These are phyloP conservation scores for Capillidium heterosporum DNA, from an alignment of 371 early-diverging fungal species.

Conservation along the genomic window DNA sequence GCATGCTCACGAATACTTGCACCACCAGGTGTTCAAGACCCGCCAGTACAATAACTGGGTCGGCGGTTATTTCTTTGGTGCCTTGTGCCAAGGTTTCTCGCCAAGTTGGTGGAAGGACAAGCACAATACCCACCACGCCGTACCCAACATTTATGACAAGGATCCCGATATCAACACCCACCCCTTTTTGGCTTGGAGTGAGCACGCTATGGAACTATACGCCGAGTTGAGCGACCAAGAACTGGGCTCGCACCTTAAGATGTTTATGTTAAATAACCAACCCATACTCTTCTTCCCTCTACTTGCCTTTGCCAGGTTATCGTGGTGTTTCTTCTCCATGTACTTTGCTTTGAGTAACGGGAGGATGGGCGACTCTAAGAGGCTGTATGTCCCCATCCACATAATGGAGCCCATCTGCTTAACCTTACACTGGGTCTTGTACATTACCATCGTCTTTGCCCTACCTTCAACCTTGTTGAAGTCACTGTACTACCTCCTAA, in stretches of 20 bases:
- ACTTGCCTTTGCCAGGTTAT: constrained; percentile 57
- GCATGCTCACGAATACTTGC: constrained; percentile 73
- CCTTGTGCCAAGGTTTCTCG: constrained; percentile 59
- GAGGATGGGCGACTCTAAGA: constrained; percentile 24
- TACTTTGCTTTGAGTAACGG: constrained; percentile 35
- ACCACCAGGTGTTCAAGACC: constrained; percentile 64
- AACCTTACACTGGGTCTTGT: constrained; percentile 49
- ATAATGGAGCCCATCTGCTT: constrained; percentile 35
- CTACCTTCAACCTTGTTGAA: constrained; percentile 22
- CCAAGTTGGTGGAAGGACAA: constrained; percentile 77
- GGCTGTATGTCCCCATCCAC: constrained; percentile 18
- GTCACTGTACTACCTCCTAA: constrained; percentile 39
- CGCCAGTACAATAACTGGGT: constrained; percentile 38
- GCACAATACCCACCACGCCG: constrained; percentile 77
- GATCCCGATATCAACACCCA: constrained; percentile 84
- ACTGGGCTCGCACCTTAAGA: constrained; percentile 20
- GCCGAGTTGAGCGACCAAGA: constrained; percentile 47
- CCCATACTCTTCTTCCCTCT: constrained; percentile 62
- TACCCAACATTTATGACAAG: constrained; percentile 60
- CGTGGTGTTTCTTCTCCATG: constrained; percentile 53
- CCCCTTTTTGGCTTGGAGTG: constrained; percentile 68
- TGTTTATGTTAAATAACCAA: constrained; percentile 60
- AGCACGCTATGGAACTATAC: constrained; percentile 51
- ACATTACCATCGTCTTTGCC: constrained; percentile 31
- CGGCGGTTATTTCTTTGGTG: constrained; percentile 48